Evolutionary conservation across 257 asterid species (phyloP), one percentile per base, ranked within the genome.

Genomic region (Solanum chmielewskii): DNA sequence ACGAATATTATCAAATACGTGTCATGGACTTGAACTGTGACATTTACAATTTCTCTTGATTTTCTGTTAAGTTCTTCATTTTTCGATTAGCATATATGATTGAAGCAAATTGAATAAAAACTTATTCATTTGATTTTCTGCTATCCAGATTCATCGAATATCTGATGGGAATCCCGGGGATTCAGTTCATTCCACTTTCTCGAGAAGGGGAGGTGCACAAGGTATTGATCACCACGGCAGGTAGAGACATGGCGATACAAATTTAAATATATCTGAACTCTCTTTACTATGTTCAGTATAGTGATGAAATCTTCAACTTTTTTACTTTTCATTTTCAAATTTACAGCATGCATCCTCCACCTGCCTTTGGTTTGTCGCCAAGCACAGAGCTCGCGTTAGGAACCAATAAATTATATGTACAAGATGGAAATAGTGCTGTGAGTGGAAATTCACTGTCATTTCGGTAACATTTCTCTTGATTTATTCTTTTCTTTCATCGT

Each of bases 391-490:
- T 90, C 88, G 91, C 89, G 39, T 83, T 88, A 44, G 92, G 89
- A 86, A 93, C 90, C 85, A 87, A 89, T 87, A 87, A 77, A 86
- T 83, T 88, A 70, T 88, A 86, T 89, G 81, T 86, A 84, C 91
- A 90, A 78, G 93, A 92, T 86, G 91, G 88, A 88, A 88, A 90
- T 88, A 88, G 92, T 86, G 91, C 95, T 37, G 90, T 89, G 94
- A 90, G 91, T 87, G 95, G 93, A 90, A 90, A 91, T 84, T 88
- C 94, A 87, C 86, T 88, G 89, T 91, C 91, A 91, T 90, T 45
- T 90, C 78, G 92, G 97, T 96, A 93, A 93, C 94, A 95, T 93
- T 95, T 94, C 88, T 89, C 92, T 23, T 56, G 81, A 85, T 93
- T 90, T 90, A 88, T 88, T 49, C 31, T 25, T 89, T 89, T 84